Conservation (phyloP, 768 basidiomycete species). For the Phylloporus scabripes region DNA sequence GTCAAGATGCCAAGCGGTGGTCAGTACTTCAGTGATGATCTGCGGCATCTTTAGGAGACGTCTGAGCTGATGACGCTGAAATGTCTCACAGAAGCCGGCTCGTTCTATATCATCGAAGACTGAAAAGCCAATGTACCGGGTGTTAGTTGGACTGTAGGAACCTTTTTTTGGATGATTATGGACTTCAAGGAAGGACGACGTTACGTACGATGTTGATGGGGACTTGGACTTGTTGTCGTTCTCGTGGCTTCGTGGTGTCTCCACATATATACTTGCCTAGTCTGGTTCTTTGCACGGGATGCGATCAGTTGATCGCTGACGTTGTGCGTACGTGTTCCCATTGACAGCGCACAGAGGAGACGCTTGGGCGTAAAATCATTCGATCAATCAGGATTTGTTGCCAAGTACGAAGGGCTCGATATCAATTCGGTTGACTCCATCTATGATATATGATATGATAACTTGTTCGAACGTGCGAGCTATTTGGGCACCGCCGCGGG, state of each 20-base stretch:
- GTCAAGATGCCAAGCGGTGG: background rate
- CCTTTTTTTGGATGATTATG: background rate
- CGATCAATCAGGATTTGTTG: constrained; percentile 1
- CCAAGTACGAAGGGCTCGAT: background rate
- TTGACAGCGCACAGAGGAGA: background rate
- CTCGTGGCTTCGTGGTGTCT: too few relatives aligned
- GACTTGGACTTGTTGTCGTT: background rate
- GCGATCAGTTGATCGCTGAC: background rate
- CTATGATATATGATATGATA: background rate
- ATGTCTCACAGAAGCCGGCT: constrained; percentile 1
- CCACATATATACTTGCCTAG: background rate
- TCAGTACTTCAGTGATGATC: background rate
- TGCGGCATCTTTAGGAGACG: background rate
- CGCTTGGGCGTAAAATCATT: background rate
- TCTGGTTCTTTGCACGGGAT: background rate
- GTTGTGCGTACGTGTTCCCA: background rate
- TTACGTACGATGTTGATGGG: background rate
- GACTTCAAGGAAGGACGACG: background rate
- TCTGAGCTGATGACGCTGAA: constrained; percentile 1
- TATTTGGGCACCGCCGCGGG: background rate
- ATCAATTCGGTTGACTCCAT: background rate
- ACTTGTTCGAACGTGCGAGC: background rate
- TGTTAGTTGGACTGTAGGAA: constrained; percentile 2
- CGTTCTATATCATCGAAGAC: background rate
- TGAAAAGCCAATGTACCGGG: background rate